Base-by-base conservation (phyloP, 345 rosid species). In the Crucihimalaya himalaica region DNA sequence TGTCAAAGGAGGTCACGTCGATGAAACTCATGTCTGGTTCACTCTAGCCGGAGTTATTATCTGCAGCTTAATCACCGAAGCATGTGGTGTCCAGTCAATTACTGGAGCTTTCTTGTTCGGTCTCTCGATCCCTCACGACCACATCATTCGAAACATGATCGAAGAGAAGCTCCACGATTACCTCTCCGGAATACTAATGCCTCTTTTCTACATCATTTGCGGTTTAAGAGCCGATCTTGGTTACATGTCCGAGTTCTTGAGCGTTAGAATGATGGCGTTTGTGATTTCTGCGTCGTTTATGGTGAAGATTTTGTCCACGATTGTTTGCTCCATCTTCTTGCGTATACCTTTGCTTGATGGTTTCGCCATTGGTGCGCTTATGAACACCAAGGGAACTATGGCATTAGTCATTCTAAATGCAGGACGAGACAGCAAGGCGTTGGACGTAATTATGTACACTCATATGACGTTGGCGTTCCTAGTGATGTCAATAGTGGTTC, bases 71-170 rank as follows among this genome's bases (percentile, higher is more conserved):
- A 63, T 85, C 51, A 81, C 91, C 0, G 89, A 89, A 7, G 74
- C 63, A 0, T 80, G 82, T 18, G 93, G 97, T 8, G 42, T 81
- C 6, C 72, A 83, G 29, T 85, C 96, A 1, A 60, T 86, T 6
- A 51, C 83, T 0, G 97, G 97, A 13, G 88, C 87, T 20, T 91
- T 87, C 81, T 28, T 89, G 74, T 83, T 87, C 12, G 97, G 97
- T 3, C 83, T 81, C 4, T 81, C 86, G 8, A 73, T 91, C 45
- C 91, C 93, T 9, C 71, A 76, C 0, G 86, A 77, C 29, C 83
- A 81, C 40, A 57, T 72, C 9, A 67, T 77, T 12, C 67, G 72
- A 47, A 71, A 18, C 14, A 66, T 68, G 31, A 43, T 86, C 31
- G 68, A 72, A 35, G 86, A 83, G 70, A 84, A 78, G 72, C 76